phyloP scores from a whole-genome alignment of 1,284 basidiomycete species.

The Leccinum fuscescens region DNA sequence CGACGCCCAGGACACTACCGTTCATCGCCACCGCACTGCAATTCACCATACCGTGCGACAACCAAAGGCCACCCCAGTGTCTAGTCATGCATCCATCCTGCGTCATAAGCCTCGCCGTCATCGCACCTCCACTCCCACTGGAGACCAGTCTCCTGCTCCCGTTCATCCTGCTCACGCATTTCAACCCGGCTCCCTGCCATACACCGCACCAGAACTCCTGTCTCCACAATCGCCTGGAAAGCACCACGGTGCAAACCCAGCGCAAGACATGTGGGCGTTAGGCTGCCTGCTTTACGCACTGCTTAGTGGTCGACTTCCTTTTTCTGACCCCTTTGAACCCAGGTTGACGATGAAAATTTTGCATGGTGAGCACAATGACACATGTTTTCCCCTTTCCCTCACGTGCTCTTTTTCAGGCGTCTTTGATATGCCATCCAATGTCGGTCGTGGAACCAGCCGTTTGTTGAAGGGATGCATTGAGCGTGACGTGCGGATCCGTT shows the following conservation, averaged over 20 bases:
- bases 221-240: slow-evolving; percentile 36
- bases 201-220: slow-evolving; percentile 82
- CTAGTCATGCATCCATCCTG: slow-evolving; percentile 35
- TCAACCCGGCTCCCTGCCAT: slow-evolving; percentile 86
- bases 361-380: slow-evolving; percentile 54
- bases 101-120: slow-evolving; percentile 46
- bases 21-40: slow-evolving; percentile 31
- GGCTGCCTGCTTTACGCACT: slow-evolving; percentile 86
- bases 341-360: slow-evolving; percentile 89
- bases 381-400: slow-evolving; percentile 1
- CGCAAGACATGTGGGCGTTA: slow-evolving; percentile 92
- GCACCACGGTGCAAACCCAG: slow-evolving; percentile 47
- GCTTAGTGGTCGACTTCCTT: slow-evolving; percentile 79
- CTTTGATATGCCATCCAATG: slow-evolving; percentile 54
- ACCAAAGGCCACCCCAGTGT: slow-evolving; percentile 19
- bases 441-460: slow-evolving; percentile 69
- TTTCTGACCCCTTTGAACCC: slow-evolving; percentile 85
- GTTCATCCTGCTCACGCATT: slow-evolving; percentile 41
- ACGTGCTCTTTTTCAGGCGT: slow-evolving; percentile 42
- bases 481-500: slow-evolving; percentile 54
- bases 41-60: slow-evolving; percentile 27
- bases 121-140: slow-evolving; percentile 57
- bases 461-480: slow-evolving; percentile 77
- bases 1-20: slow-evolving; percentile 25
- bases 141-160: slow-evolving; percentile 32